phyloP scores from a whole-genome alignment of 2,329 filamentous ascomycete species.

The Sarocladiaceae sp. region DNA sequence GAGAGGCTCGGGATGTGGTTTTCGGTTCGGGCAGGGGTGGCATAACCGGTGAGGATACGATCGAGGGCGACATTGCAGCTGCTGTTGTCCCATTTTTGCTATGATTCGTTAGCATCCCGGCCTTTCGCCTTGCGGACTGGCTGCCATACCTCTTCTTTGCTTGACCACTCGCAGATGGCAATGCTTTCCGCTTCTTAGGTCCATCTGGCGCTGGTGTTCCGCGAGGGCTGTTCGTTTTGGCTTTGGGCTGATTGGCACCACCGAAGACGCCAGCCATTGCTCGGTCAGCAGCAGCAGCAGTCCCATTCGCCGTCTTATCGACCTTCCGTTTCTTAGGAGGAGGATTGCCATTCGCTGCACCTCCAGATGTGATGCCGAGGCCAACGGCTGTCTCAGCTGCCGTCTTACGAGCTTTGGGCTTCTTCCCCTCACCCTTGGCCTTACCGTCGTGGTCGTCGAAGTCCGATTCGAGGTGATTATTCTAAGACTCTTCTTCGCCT shows the following conservation, averaged over 20 bases:
- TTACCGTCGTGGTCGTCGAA: constrained; percentile 62
- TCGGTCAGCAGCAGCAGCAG: constrained; percentile 56
- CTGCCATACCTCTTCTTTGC: constrained; percentile 70
- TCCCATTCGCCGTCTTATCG: constrained; percentile 58
- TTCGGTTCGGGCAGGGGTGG: constrained; percentile 62
- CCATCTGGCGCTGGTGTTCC: constrained; percentile 64
- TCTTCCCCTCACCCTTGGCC: constrained; percentile 50
- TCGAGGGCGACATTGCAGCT: constrained; percentile 61
- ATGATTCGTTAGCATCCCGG: background rate
- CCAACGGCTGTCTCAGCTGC: constrained; percentile 53
- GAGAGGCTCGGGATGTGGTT: constrained; percentile 49
- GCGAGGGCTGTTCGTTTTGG: constrained; percentile 60
- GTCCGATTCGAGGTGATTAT: constrained; percentile 66
- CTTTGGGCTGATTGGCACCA: constrained; percentile 46
- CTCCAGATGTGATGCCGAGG: constrained; percentile 59
- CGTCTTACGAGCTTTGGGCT: constrained; percentile 61
- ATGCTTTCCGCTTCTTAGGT: constrained; percentile 69
- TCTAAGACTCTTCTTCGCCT: constrained; percentile 68
- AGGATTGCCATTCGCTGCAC: constrained; percentile 47
- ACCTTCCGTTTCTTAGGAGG: constrained; percentile 76
- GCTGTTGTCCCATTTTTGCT: constrained; percentile 31
- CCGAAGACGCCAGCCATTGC: constrained; percentile 56
- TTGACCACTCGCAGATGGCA: constrained; percentile 61
- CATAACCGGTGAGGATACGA: constrained; percentile 72
- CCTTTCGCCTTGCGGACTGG: background rate